These are phyloP conservation scores for Termitomyces sp. DNA, from an alignment of 768 basidiomycete genomes.

Conservation along the genomic window DNA sequence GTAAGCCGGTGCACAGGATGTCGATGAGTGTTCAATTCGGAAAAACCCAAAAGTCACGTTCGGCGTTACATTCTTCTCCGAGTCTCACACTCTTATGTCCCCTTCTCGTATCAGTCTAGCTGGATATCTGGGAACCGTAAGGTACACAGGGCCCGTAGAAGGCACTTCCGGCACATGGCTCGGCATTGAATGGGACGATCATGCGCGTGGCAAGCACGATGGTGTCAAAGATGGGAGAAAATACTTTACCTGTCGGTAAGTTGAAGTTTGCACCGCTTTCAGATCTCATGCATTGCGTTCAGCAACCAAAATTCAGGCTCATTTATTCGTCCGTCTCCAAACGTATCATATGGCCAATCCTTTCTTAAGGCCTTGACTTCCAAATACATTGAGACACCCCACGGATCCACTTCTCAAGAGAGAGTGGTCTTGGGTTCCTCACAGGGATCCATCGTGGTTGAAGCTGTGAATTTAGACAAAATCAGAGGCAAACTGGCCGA, in stretches of 20 bases:
- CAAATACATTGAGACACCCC: conserved; percentile 71
- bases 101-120: conserved; percentile 44
- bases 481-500: conserved; percentile 65
- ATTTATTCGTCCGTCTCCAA: conserved; percentile 70
- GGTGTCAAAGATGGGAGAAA: conserved; percentile 71
- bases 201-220: conserved; percentile 78
- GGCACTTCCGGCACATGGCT: conserved; percentile 71
- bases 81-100: conserved; percentile 1
- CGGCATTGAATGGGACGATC: conserved; percentile 98
- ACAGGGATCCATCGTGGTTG: conserved; percentile 75
- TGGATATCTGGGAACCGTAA: conserved; percentile 62
- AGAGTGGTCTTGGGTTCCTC: conserved; percentile 76
- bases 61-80: conserved; percentile 24
- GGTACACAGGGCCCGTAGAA: conserved; percentile 59
- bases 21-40: conserved; percentile 2
- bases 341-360: conserved; percentile 54
- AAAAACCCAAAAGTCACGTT: conserved; percentile 9
- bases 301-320: conserved; percentile 66
- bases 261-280: conserved; percentile 3
- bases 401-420: conserved; percentile 49
- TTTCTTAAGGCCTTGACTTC: conserved; percentile 70
- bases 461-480: conserved; percentile 79
- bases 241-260: conserved; percentile 80
- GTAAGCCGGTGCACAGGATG: neutral
- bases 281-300: conserved; percentile 11